These are phyloP conservation scores for Neospora caninum DNA, from an alignment of 169 alveolate species.

Conservation along the genomic window DNA sequence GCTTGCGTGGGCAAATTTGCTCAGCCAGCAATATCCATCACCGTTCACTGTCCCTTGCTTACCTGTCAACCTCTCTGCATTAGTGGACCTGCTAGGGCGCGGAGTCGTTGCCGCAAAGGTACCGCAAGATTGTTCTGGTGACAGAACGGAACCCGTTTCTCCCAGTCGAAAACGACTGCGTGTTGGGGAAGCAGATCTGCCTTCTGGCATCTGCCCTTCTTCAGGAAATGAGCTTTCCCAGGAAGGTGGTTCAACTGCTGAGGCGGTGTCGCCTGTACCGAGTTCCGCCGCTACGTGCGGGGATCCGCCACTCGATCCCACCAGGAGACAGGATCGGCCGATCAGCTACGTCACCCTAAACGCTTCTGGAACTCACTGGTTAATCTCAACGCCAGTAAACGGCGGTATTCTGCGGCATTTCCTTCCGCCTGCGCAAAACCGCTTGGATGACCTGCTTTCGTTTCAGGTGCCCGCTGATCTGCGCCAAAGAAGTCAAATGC, in stretches of 20 bases:
- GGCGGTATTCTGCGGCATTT: background rate
- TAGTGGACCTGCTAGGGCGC: constrained; percentile 25
- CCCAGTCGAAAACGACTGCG: constrained; percentile 16
- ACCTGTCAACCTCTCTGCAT: background rate
- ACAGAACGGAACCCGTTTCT: background rate
- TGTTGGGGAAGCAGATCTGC: background rate
- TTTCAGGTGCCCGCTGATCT: background rate
- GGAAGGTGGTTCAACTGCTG: background rate
- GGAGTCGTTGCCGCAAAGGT: background rate
- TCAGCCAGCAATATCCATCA: background rate
- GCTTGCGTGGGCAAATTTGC: constrained; percentile 20
- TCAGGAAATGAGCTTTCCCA: background rate
- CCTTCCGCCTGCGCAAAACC: background rate
- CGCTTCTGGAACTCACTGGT: background rate
- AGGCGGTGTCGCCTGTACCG: background rate
- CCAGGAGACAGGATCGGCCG: background rate
- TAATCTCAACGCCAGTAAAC: constrained; percentile 10
- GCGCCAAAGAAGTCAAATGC: background rate
- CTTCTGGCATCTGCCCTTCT: background rate
- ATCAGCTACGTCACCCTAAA: constrained; percentile 8
- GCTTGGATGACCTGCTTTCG: constrained; percentile 8
- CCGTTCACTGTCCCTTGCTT: background rate
- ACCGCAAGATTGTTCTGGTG: background rate
- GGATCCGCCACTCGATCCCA: background rate
- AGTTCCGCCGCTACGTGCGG: background rate